Base-by-base conservation (phyloP, 2,329 filamentous ascomycete species). In the Calonectria henricotiae region DNA sequence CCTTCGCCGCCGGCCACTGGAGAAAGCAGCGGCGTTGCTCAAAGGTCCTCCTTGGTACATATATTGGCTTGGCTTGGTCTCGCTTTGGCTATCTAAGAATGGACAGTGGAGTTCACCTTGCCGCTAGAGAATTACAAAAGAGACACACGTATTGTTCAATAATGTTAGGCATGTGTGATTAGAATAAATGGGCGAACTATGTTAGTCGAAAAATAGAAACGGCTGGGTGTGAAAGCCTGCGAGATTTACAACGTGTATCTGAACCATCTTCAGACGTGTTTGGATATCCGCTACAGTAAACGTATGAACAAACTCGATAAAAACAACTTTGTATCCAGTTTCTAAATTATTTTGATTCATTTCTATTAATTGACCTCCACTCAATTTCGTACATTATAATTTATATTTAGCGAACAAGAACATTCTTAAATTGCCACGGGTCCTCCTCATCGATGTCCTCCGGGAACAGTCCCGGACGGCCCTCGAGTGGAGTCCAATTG, bases 361-460 rank as follows among this genome's bases (percentile, higher is more conserved):
- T 37, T 13, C 35, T 37, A 37, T 3, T 39, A 20, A 39, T 58
- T 25, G 37, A 25, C 32, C 27, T 25, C 20, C 32, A 12, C 2
- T 58, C 43, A 23, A 25, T 12, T 15, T 25, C 9, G 46, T 30
- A 9, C 13, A 49, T 30, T 11, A 37, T 13, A 46, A 23, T 46
- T 8, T 8, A 54, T 13, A 23, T 55, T 35, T 55, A 61, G 23
- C 55, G 37, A 6, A 61, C 55, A 9, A 61, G 39, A 27, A 61
- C 55, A n/a, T 61, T 61, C 55, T 44, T 61, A 9, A 61, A 61
- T 23, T 61, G 55, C 55, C 55, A 61, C 8, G 55, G 55, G 39
- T 61, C 15, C 25, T 41, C 37, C 25, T 61, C 55, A 44, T 61
- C 55, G 20, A 61, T 61, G 12, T 61, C 55, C 39, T 61, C 55